These are phyloP conservation scores for Bruguiera gymnorhiza DNA, from an alignment of 345 rosid species.

Conservation along the genomic window DNA sequence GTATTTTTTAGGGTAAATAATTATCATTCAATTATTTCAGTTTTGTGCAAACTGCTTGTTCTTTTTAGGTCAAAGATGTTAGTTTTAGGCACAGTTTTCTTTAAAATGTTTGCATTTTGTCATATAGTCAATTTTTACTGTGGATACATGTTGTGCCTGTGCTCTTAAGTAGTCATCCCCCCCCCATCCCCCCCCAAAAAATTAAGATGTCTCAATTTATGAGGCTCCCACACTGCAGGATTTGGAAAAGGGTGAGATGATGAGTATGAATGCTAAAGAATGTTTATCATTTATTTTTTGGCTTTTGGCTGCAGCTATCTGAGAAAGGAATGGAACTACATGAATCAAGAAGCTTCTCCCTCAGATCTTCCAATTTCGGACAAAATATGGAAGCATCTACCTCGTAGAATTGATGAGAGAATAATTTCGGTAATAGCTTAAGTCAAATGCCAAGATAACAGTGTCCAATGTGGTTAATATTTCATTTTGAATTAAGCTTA, in stretches of 20 bases:
- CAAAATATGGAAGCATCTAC: slow-evolving; percentile 57
- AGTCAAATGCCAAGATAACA: no score
- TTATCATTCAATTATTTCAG: no score
- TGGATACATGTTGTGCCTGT: no score
- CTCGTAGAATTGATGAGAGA: slow-evolving; percentile 49
- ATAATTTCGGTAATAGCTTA: slow-evolving; percentile 29
- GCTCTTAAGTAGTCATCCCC: no score
- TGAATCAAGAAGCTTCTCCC: slow-evolving; percentile 48
- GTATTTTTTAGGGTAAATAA: no score
- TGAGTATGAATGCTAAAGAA: slow-evolving; percentile 15
- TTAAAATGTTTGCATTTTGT: neutral
- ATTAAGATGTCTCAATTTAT: no score
- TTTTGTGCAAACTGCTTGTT: no score
- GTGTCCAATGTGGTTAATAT: neutral
- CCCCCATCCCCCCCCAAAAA: no score
- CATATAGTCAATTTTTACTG: neutral
- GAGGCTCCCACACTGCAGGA: no score
- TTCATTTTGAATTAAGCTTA: neutral
- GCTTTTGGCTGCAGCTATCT: slow-evolving; percentile 49
- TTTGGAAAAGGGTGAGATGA: neutral
- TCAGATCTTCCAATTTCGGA: slow-evolving; percentile 55
- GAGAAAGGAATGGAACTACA: slow-evolving; percentile 72
- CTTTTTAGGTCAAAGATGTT: no score
- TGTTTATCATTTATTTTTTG: neutral
- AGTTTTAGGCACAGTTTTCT: neutral